Conservation (phyloP, 176 grass and related monocot genomes). For the Pontederia paniculata region DNA sequence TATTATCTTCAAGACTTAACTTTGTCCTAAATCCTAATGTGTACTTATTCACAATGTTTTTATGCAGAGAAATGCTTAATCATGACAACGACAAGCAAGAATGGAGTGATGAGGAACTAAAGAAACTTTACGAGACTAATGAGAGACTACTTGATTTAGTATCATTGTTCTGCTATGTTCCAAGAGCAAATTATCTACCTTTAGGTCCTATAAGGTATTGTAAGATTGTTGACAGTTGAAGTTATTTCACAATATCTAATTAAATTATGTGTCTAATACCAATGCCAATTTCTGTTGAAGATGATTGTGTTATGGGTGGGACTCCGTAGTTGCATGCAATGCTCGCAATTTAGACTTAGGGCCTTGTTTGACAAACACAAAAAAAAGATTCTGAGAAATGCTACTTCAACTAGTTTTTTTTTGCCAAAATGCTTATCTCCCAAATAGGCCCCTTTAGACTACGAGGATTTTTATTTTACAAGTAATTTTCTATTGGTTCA, state of each 20-base stretch:
- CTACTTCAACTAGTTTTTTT: no score
- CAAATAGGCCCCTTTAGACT: no score
- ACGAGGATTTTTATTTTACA: no score
- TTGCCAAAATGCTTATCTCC: no score
- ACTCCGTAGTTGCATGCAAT: no score
- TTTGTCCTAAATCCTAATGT: not conserved
- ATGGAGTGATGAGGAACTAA: conserved; percentile 98
- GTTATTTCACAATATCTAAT: not conserved
- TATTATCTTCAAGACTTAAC: no score
- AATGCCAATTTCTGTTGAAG: no score
- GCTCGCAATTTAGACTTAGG: no score
- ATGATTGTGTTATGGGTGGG: no score
- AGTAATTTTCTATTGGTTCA: no score
- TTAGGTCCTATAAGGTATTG: conserved; percentile 90
- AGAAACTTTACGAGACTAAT: conserved; percentile 93
- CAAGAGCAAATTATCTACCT: conserved; percentile 85
- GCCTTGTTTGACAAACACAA: no score
- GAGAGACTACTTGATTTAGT: conserved; percentile 98
- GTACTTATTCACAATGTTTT: not conserved
- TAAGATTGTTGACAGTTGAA: not conserved
- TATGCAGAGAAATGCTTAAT: conserved; percentile 75
- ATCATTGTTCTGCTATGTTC: conserved; percentile 94
- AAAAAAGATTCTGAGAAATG: no score
- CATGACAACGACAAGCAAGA: conserved; percentile 99
- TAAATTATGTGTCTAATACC: not conserved